phyloP scores from a whole-genome alignment of 139 green algal species.

The Ostreobium quekettii region DNA sequence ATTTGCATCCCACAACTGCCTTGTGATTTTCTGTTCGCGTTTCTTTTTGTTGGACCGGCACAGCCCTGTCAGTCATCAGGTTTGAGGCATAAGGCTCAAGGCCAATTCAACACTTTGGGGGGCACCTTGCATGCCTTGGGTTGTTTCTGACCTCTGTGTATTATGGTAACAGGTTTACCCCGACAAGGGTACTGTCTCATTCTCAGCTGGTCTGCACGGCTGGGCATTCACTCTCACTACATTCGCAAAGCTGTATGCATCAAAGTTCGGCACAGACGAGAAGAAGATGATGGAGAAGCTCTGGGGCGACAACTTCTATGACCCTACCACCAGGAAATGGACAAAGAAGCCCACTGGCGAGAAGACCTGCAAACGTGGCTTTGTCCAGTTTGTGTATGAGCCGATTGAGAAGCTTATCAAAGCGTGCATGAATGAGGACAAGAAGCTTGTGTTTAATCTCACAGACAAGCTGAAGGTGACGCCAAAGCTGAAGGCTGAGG shows the following conservation, averaged over 20 bases:
- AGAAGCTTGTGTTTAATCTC: slow-evolving; percentile 76
- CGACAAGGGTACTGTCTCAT: slow-evolving; percentile 75
- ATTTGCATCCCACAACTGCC: too few species aligned
- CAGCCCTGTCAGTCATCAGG: too few species aligned
- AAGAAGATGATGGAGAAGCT: slow-evolving; percentile 43
- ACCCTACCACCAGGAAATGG: slow-evolving; percentile 88
- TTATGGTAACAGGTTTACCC: too few species aligned
- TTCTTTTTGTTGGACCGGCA: too few species aligned
- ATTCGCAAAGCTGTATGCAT: slow-evolving; percentile 84
- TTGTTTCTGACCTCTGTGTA: too few species aligned
- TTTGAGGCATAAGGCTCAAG: too few species aligned
- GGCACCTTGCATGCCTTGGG: too few species aligned
- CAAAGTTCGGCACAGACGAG: slow-evolving; percentile 51
- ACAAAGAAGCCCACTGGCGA: slow-evolving; percentile 71
- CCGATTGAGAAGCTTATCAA: slow-evolving; percentile 76
- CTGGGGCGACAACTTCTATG: slow-evolving; percentile 93
- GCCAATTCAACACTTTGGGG: too few species aligned
- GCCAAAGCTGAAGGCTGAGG: slow-evolving; percentile 58
- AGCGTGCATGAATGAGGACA: slow-evolving; percentile 79
- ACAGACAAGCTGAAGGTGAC: slow-evolving; percentile 65
- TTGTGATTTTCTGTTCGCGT: too few species aligned
- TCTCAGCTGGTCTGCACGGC: slow-evolving; percentile 87
- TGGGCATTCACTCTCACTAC: slow-evolving; percentile 90
- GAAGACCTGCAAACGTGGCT: slow-evolving; percentile 52
- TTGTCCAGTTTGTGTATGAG: slow-evolving; percentile 90